Base-by-base conservation (phyloP, 2,329 filamentous ascomycete species). In the Nigrospora osmanthi region DNA sequence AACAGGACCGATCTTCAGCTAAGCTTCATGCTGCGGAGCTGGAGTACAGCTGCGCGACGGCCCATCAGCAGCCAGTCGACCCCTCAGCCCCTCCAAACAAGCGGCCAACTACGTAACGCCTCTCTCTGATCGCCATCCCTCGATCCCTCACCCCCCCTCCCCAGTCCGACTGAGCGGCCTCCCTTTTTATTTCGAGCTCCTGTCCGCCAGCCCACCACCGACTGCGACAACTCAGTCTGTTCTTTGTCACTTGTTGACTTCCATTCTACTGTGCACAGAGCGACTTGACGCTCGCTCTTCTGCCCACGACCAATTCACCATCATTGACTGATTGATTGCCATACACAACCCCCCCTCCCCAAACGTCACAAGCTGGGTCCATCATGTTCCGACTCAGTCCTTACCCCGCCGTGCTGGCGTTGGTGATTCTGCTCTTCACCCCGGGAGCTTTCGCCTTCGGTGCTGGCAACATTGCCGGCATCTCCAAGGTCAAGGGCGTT, bases 401-500 rank as follows among this genome's bases (percentile, higher is more conserved):
- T 43, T 68, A 69, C 54, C 68, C 71, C 58, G 63, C 78, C 56
- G 58, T 80, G 49, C 58, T 80, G 63, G 75, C 72, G 56, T 58
- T 83, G 54, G 63, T 78, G 44, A 59, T 88, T 52, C 70, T 89
- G 54, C 68, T 79, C 53, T 78, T 88, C 57, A 79, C 83, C 44
- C 73, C 73, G 49, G 86, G 85, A 15, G 78, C 80, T 33, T 73
- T 84, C 54, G 88, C 87, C 44, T 95, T 95, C 60, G 89, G 89
- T 53, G 89, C 89, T 56, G 89, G 89, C 50, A 94, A 94, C 66
- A 93, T 95, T 62, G 87, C 86, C 36, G 81, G 84, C 47, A 76
- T 88, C 49, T 85, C 87, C 59, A 84, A 83, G 61, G 75, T 94
- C 43, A 87, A 93, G 64, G 89, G 88, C 52, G 76, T 87, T 62